Evolutionary conservation across 257 asterid genomes (phyloP).

Genomic region (Nicotiana sylvestris): DNA sequence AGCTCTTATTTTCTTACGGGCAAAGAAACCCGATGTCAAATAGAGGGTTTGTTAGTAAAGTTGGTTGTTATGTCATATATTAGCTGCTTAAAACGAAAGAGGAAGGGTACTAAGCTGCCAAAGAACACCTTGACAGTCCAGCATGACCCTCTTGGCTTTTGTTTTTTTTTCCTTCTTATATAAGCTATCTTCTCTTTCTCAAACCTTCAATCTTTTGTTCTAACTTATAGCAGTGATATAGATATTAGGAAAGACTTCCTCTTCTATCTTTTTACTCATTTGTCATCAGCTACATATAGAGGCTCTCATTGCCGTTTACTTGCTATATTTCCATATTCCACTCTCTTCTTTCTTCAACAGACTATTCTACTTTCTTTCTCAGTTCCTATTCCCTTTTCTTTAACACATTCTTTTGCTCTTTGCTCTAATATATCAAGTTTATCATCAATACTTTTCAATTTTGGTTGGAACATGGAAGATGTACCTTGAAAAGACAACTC

Average conservation of each 20-base stretch:
- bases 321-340: background rate
- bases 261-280: background rate
- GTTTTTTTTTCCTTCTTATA: background rate
- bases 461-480: conserved; percentile 37
- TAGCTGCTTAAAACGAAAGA: background rate
- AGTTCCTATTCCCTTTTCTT: background rate
- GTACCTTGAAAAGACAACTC: conserved; percentile 55
- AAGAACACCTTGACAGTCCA: background rate
- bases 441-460: conserved; percentile 12
- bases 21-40: background rate
- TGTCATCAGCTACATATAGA: background rate
- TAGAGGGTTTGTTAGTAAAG: background rate
- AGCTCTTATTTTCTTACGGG: background rate
- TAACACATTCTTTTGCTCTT: background rate
- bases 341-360: background rate
- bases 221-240: background rate
- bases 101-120: background rate
- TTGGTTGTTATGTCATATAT: background rate
- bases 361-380: background rate
- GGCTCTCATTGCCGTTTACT: background rate
- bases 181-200: background rate
- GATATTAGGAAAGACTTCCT: background rate
- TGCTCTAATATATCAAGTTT: conserved; percentile 1
- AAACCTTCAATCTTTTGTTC: conserved; percentile 4
- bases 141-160: background rate